These are phyloP conservation scores for Botryobasidium botryosum DNA, from an alignment of 768 basidiomycete species.

Conservation along the genomic window DNA sequence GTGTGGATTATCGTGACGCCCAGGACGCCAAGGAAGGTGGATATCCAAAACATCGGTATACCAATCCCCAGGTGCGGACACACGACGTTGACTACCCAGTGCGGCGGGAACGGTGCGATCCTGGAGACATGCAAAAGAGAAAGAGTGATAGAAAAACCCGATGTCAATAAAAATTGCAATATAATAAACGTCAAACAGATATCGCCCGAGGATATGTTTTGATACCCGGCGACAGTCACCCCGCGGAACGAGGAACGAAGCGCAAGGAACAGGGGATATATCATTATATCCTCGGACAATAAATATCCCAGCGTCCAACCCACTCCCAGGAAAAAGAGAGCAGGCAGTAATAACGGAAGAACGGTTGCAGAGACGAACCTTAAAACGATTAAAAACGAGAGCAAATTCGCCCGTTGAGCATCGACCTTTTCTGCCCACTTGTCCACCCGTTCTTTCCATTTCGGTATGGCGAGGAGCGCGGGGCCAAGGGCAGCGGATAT, in stretches of 20 bases:
- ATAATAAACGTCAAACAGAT: too few relatives aligned
- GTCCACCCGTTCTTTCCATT: slow-evolving; percentile 69
- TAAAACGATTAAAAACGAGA: slow-evolving; percentile 87
- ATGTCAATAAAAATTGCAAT: too few relatives aligned
- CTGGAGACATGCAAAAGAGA: slow-evolving; percentile 21
- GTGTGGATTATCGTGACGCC: slow-evolving; percentile 90
- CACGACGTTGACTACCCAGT: slow-evolving; percentile 90
- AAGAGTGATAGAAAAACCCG: background rate
- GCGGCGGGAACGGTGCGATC: slow-evolving; percentile 77
- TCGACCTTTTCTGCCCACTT: slow-evolving; percentile 65
- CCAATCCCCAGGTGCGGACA: slow-evolving; percentile 87
- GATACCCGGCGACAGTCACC: too few relatives aligned
- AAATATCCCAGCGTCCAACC: too few relatives aligned
- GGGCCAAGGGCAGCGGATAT: slow-evolving; percentile 87
- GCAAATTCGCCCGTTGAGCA: slow-evolving; percentile 64
- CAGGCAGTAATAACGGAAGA: background rate
- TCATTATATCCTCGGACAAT: too few relatives aligned
- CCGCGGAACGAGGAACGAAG: too few relatives aligned
- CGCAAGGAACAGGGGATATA: too few relatives aligned
- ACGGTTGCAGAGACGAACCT: slow-evolving; percentile 12
- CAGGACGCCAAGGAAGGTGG: slow-evolving; percentile 78
- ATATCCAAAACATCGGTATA: slow-evolving; percentile 72
- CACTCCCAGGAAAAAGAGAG: background rate
- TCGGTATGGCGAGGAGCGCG: slow-evolving; percentile 72
- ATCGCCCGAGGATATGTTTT: too few relatives aligned